phyloP scores from a whole-genome alignment of 2,329 filamentous ascomycete genomes.

The Fusarium sulawesiense region DNA sequence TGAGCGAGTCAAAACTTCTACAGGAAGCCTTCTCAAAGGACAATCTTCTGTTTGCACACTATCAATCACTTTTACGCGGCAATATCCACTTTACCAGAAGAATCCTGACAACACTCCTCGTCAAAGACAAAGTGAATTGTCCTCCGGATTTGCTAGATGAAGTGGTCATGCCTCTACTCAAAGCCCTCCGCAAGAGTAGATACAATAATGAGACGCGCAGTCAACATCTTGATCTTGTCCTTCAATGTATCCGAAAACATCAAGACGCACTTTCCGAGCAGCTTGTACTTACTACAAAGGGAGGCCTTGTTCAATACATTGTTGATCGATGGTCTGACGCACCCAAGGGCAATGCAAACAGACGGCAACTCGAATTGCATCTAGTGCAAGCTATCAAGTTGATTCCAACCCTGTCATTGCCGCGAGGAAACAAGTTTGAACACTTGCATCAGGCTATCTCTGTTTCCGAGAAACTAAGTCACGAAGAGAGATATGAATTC shows the following conservation, averaged over 20 bases:
- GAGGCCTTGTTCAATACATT: conserved; percentile 20
- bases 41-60: background rate
- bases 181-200: conserved; percentile 28
- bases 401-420: background rate
- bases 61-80: conserved; percentile 27
- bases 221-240: conserved; percentile 31
- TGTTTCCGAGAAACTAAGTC: background rate
- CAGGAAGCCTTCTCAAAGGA: conserved; percentile 26
- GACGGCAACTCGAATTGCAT: background rate
- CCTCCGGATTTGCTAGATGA: conserved; percentile 34
- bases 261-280: background rate
- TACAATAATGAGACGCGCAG: conserved; percentile 18
- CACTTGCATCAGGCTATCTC: background rate
- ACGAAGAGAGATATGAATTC: conserved; percentile 34
- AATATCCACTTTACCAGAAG: conserved; percentile 27
- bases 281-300: background rate
- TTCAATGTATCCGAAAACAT: conserved; percentile 21
- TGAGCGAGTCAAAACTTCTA: conserved; percentile 31
- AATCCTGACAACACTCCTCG: conserved; percentile 25
- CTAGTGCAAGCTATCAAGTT: conserved; percentile 23
- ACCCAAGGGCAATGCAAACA: background rate
- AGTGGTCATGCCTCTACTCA: conserved; percentile 40
- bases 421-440: background rate
- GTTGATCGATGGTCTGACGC: conserved; percentile 28
- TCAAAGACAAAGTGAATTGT: conserved; percentile 13